Evolutionary conservation across 176 grass and related monocot genomes (phyloP), one percentile per base, ranked within the genome.

Genomic region (Tillandsia leiboldiana): DNA sequence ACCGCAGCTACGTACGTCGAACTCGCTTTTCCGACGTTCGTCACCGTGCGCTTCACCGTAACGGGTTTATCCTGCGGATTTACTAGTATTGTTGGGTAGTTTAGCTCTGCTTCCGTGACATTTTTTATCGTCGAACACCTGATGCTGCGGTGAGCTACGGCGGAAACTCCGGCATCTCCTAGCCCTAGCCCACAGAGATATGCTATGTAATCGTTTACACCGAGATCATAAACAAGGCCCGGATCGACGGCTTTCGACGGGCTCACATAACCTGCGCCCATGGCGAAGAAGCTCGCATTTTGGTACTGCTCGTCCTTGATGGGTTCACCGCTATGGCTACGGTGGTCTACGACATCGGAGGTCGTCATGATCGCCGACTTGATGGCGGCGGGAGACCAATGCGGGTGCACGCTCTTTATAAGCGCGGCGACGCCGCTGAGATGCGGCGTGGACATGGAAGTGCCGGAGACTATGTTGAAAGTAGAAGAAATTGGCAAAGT

Each of bases 331-430:
- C 81, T 76, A 52, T 67, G 74, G 20, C 20, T 20, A 20, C 0
- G 20, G 20, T 20, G 20, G 81, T 83, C 88, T 2, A 71, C 70
- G 6, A 74, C 65, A 68, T 96, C 87, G 14, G 91, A 91, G 10
- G 82, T 82, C 2, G 91, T 96, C 83, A 96, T 91, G 80, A 96
- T 96, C 8, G 91, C 91, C n/a, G 91, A 96, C 51, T 96, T 96
- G 75, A 96, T 88, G 1, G 83, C 87, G 0, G 91, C 88, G 0
- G 91, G 91, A 0, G 91, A 75, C 91, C 91, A 96, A 23, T 83
- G 72, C 1, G 88, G 88, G 65, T 96, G 88, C 50, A 81, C 27
- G 51, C 80, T 72, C 76, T 86, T 96, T 70, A 96, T 68, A 2
- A 96, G 78, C 26, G 88, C 88, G 2, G 85, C 88, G 56, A 96